Base-by-base conservation (phyloP, 345 rosid genomes). In the Corchorus olitorius region DNA sequence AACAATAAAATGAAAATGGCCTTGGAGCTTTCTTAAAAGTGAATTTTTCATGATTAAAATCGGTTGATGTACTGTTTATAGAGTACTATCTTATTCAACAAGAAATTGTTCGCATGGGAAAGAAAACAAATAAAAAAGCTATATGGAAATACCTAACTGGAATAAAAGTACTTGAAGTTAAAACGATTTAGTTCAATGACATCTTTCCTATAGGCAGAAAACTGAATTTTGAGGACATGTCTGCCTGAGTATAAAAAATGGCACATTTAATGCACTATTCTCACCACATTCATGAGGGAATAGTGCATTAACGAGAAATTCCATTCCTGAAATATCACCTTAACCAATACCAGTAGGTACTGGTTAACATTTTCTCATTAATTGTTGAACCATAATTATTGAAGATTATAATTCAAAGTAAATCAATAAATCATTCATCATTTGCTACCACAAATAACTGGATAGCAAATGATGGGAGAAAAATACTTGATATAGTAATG, bases 351-450 rank as follows among this genome's bases (percentile, higher is more conserved):
- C 27, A 27, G 27, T 27, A 27, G 27, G 27, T 27, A 27, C 43
- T 39, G 43, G 43, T 39, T 39, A 39, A 39, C 4, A 39, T 39
- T 39, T 39, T 39, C 43, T 39, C 43, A 39, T 10, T 11, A 20
- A 58, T 58, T 34, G 9, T 22, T 3, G 7, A 59, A 59, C 63
- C 15, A 59, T 10, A 59, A 22, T 6, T 22, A 45, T 10, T 0
- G 35, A 66, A 66, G 15, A 45, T 12, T 6, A 65, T 41, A 13
- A 41, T 27, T 45, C 54, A 66, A 45, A 70, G 41, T 22, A 16
- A 52, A 70, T 17, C 34, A 52, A 70, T 16, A 16, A 33, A 52
- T 70, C 60, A 52, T 50, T 33, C 41, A 52, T 53, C n/a, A 70
- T 27, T 15, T 22, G 22, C 63, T 59, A 59, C 37, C 62, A 35